phyloP scores from a whole-genome alignment of 345 rosid species.

The Melaleuca alternifolia region DNA sequence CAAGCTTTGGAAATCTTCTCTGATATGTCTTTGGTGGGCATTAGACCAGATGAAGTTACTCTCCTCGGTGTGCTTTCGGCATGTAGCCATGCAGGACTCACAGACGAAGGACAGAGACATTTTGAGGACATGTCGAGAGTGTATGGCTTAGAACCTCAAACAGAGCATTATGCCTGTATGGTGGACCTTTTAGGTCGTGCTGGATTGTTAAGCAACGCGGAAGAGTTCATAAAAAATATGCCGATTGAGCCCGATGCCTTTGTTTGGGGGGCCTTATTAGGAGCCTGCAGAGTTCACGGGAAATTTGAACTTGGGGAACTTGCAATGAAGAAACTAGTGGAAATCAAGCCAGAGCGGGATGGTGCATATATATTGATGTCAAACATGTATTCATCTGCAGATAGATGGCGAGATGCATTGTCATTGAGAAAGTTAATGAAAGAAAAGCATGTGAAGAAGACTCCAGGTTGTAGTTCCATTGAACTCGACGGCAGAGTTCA shows the following conservation, averaged over 20 bases:
- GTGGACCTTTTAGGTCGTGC: slow-evolving; percentile 55
- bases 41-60: slow-evolving; percentile 38
- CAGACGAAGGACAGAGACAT: slow-evolving; percentile 29
- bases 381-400: slow-evolving; percentile 36
- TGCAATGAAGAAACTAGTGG: slow-evolving; percentile 19
- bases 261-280: slow-evolving; percentile 47
- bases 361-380: slow-evolving; percentile 44
- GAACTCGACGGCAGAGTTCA: slow-evolving; percentile 36
- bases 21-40: slow-evolving; percentile 26
- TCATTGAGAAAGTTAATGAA: slow-evolving; percentile 37
- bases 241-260: slow-evolving; percentile 36
- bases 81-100: slow-evolving; percentile 42
- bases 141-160: slow-evolving; percentile 36
- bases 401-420: slow-evolving; percentile 40
- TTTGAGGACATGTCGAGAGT: slow-evolving; percentile 35
- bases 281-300: slow-evolving; percentile 33
- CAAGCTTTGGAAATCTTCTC: slow-evolving; percentile 26
- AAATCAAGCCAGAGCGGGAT: slow-evolving; percentile 26
- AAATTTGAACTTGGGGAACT: slow-evolving; percentile 41
- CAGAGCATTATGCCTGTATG: slow-evolving; percentile 46
- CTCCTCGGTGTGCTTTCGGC: slow-evolving; percentile 43
- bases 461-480: slow-evolving; percentile 48
- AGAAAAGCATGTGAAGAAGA: slow-evolving; percentile 29
- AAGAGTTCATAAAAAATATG: slow-evolving; percentile 29
- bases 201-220: slow-evolving; percentile 28